These are phyloP conservation scores for Barnettozyma californica DNA, from an alignment of 805 yeast genomes.

Conservation along the genomic window DNA sequence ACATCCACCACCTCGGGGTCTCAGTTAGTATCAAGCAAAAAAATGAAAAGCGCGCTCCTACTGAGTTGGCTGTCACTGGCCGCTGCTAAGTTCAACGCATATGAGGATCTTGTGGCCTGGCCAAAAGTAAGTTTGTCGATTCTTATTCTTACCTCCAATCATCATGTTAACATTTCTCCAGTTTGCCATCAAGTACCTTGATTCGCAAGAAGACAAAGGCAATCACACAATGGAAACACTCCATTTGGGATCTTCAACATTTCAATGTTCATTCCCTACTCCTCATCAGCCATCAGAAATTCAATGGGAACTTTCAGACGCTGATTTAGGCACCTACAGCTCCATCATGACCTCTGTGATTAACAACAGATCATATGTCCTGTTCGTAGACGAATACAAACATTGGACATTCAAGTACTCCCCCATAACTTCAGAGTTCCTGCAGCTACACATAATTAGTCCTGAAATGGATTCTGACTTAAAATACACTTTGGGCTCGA, in stretches of 20 bases:
- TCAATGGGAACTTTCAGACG: not conserved
- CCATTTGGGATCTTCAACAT: not conserved
- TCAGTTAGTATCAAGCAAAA: not conserved
- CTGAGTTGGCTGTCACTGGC: not conserved
- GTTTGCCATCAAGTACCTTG: constrained; percentile 13
- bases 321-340: not conserved
- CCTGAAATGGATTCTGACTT: not conserved
- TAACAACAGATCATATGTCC: not conserved
- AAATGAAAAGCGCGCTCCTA: not conserved
- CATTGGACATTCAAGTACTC: constrained; percentile 6
- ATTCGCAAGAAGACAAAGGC: not conserved
- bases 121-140: constrained; percentile 18
- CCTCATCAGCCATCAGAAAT: not conserved
- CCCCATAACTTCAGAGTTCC: not conserved
- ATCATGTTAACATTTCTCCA: not conserved
- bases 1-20: too few relatives aligned
- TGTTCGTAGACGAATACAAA: constrained; percentile 1
- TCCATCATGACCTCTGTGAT: not conserved
- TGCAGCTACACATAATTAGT: constrained; percentile 1
- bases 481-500: constrained; percentile 6
- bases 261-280: not conserved
- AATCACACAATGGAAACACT: not conserved
- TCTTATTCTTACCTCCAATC: too few relatives aligned
- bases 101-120: constrained; percentile 16
- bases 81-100: constrained; percentile 11